These are phyloP conservation scores for Macrolepiota dolichaula DNA, from an alignment of 768 basidiomycete genomes.

Conservation along the genomic window DNA sequence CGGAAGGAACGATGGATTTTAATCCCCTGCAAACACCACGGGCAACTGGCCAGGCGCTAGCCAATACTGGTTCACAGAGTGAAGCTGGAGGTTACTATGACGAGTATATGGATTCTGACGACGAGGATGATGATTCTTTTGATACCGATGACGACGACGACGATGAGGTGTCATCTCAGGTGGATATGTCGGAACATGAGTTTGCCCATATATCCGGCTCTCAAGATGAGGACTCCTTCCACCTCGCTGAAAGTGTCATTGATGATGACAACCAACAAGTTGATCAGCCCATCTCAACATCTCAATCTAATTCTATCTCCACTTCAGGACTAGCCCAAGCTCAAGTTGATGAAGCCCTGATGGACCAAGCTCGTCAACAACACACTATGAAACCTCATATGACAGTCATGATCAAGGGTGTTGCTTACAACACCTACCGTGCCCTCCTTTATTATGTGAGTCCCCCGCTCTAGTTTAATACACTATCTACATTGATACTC, in stretches of 20 bases:
- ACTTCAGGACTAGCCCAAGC: not conserved
- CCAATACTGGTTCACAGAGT: constrained; percentile 18
- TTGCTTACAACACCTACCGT: constrained; percentile 43
- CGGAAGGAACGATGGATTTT: constrained; percentile 39
- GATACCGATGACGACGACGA: constrained; percentile 31
- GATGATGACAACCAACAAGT: constrained; percentile 20
- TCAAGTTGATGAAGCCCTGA: not conserved
- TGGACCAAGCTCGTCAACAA: not conserved
- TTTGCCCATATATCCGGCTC: not conserved
- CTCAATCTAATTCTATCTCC: constrained; percentile 1
- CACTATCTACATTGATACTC: not conserved
- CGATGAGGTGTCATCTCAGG: constrained; percentile 8
- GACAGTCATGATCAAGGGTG: constrained; percentile 45
- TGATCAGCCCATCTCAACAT: not conserved
- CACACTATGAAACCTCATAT: constrained; percentile 13
- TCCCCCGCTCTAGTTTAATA: not conserved
- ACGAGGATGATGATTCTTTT: constrained; percentile 51
- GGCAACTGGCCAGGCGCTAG: constrained; percentile 16
- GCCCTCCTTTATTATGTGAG: constrained; percentile 73
- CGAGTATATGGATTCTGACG: constrained; percentile 31
- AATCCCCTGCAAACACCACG: constrained; percentile 21
- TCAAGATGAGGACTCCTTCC: constrained; percentile 28
- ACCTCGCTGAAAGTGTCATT: constrained; percentile 11
- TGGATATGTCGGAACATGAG: constrained; percentile 2
- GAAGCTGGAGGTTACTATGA: constrained; percentile 2